Evolutionary conservation across 2,329 filamentous ascomycete species (phyloP), one percentile per base, ranked within the genome.

Genomic region (Phyllachora maydis): DNA sequence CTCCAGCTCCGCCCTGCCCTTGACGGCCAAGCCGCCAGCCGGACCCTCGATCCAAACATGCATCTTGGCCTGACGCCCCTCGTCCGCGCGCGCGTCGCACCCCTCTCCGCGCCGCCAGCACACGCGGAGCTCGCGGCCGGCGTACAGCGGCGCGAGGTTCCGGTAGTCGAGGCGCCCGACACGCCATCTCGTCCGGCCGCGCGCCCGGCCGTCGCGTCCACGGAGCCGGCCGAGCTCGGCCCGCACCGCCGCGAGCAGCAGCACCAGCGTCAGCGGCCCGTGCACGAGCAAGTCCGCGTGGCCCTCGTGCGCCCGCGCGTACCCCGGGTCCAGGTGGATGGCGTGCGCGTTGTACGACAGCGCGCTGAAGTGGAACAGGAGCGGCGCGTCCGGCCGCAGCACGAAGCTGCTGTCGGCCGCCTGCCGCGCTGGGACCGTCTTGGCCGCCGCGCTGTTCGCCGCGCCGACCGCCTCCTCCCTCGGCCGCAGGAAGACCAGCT

Each of bases 281-380:
- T 95, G 88, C 26, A 95, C 77, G 10, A 95, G 59, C 14, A 81
- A 54, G 29, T 70, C 64, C 4, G 59, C 59, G 42, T 90, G 71
- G 8, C 76, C 76, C 45, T 95, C 88, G 8, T 70, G 52, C 8
- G 63, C 52, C 18, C 60, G 59, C 24, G 69, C 70, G 47, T 79
- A 90, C 20, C 58, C 40, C 2, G 59, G 61, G 43, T 93, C 77
- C 12, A 91, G 58, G 48, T 98, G 88, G 35, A 98, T 93, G 10
- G 63, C 58, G 47, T 98, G 88, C 2, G 81, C 79, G 46, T 98
- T 98, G 54, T 81, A 83, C 3, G 77, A 85, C 16, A 98, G 63
- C 0, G 82, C 82, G 11, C 76, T 88, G 54, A 85, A 95, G 28
- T 83, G 69, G 50, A 91, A 92, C 25, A 98, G 66, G 4, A 93